Base-by-base conservation (phyloP, 2,329 filamentous ascomycete species). In the Mycosphaerella sp. region DNA sequence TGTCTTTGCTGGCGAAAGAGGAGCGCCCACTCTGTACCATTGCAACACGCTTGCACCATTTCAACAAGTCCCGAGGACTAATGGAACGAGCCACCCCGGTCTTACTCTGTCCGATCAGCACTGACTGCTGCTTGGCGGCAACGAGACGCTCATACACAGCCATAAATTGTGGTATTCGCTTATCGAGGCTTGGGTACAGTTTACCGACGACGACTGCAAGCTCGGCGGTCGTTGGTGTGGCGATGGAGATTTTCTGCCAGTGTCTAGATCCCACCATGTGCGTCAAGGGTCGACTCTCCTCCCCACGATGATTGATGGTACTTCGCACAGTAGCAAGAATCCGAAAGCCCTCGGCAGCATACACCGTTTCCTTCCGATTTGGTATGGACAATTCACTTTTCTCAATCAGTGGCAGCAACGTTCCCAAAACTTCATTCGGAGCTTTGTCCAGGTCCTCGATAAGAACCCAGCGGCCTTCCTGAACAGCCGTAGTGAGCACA, bases 361-460 rank as follows among this genome's bases (percentile, higher is more conserved):
- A 82, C 47, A 98, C 84, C 4, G 80, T 86, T 73, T 97, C 90
- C 53, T 89, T 91, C 55, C 92, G 84, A 63, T 86, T 95, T 0
- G 93, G 89, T 31, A 98, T 90, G 3, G 95, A 77, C 11, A 98
- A 80, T 69, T 96, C 89, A n/a, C 89, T 84, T 56, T 87, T 83
- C 72, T 98, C 93, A 56, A 98, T 91, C 7, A 98, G 78, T 8
- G 95, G 93, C 26, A 98, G 77, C 29, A 99, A 80, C 11, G 91
- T 90, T 68, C 92, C 95, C 70, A 98, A 84, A 45, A 98, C 88
- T 71, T 98, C 93, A 61, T 89, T 92, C 4, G 95, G 93, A 9
- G 93, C 93, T 58, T 92, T 84, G 68, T 98, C 91, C 40, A 99
- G 78, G 70, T 99, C 95, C 71, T 99, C 95, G 55, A 99, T 95